Conservation (phyloP, 1,284 basidiomycete genomes). For the Marasmius tenuissimus region DNA sequence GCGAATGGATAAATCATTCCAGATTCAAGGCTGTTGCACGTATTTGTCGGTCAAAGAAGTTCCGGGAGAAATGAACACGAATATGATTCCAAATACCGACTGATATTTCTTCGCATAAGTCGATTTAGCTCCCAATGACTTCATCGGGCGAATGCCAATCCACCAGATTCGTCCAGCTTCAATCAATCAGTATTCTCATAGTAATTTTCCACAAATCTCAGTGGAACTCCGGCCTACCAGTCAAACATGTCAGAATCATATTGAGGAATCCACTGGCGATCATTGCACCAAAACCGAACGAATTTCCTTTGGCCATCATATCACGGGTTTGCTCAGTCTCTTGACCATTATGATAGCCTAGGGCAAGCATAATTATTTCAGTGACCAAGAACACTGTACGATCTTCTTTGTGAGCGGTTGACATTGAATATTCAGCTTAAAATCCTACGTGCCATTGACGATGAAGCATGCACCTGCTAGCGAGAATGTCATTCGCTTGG, state of each 20-base stretch:
- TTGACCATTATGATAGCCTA: too few species aligned
- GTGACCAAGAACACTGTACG: neutral
- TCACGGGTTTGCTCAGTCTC: neutral
- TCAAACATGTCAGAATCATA: neutral
- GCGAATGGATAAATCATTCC: neutral
- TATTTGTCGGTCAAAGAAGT: neutral
- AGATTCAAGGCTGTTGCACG: neutral
- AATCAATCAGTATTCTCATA: neutral
- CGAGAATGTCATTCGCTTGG: neutral
- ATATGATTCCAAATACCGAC: too few species aligned
- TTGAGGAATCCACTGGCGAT: neutral
- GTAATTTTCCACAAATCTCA: too few species aligned
- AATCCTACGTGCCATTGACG: neutral
- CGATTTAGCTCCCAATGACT: neutral
- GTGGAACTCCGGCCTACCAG: neutral
- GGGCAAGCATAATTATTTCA: too few species aligned
- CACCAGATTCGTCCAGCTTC: neutral
- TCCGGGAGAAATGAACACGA: neutral
- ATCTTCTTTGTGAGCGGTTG: neutral
- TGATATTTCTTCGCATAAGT: neutral
- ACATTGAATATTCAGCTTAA: too few species aligned
- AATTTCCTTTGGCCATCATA: neutral
- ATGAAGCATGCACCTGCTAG: neutral
- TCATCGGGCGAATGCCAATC: neutral
- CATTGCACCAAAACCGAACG: neutral